Base-by-base conservation (phyloP, 352 stramenopile genomes). In the Phytophthora aleatoria region DNA sequence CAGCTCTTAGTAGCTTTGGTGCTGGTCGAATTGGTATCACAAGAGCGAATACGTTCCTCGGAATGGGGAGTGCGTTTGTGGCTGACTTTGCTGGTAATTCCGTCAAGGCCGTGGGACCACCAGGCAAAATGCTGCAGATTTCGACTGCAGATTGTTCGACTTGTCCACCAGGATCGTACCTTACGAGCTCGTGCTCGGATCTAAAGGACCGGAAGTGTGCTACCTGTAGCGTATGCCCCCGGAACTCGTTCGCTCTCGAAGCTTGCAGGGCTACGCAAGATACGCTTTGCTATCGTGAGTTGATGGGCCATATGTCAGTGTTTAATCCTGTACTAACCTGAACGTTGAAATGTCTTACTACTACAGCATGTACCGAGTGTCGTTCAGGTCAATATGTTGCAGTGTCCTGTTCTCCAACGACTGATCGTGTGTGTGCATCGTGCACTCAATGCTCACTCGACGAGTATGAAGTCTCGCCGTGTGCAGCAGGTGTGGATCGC, bases 361-460 rank as follows among this genome's bases (percentile, higher is more conserved):
- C 47, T 31, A 7, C 48, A 92, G 84, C 83, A 0, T 92, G 85
- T 48, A 89, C 75, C 8, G 84, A 92, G 52, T 94, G 86, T 38
- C 77, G 71, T 1, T 73, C 68, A 0, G 70, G 73, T 11, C 73
- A 87, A 56, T 94, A 71, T 51, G 71, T 73, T 3, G 54, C 75
- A 0, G 57, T 72, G 1, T 48, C 61, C 11, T 94, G 86, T 53
- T 76, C 82, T 5, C 64, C 84, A 50, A 89, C 65, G 1, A 76
- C 69, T 1, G 67, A 94, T 62, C 81, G 85, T 26, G 73, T 88
- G 20, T 94, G 85, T 50, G 50, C 49, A 13, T 43, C 70, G 5
- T 94, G 85, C n/a, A 92, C 83, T 11, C 64, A 66, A 27, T 94
- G 85, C 63, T 85, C 83, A 15, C 50, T 73, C 13, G 83, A 94